These are phyloP conservation scores for Coemansia guatemalensis DNA, from an alignment of 192 early-diverging fungal genomes.

Conservation along the genomic window DNA sequence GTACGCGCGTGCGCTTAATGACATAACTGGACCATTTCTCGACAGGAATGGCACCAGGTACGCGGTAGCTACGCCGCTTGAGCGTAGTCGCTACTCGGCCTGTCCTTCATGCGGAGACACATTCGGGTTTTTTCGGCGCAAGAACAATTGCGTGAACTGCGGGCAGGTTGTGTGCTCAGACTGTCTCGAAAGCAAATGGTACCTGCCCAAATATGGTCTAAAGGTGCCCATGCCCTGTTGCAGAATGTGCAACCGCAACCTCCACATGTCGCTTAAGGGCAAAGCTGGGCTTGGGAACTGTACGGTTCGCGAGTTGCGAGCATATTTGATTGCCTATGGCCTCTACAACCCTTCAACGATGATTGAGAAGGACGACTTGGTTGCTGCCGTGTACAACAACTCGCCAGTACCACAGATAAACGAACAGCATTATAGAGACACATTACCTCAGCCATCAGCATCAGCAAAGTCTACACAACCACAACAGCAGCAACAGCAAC, in stretches of 20 bases:
- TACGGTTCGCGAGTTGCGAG: constrained; percentile 40
- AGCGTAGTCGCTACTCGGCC: constrained; percentile 37
- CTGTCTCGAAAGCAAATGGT: constrained; percentile 44
- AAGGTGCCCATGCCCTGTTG: constrained; percentile 34
- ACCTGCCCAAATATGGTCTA: constrained; percentile 53
- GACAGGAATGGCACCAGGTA: constrained; percentile 29
- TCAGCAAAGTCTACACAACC: constrained; percentile 10
- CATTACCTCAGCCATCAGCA: constrained; percentile 34
- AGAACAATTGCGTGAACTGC: constrained; percentile 22
- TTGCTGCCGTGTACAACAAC: constrained; percentile 36
- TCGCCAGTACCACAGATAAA: constrained; percentile 46
- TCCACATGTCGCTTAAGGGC: constrained; percentile 38
- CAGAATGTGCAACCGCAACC: constrained; percentile 40
- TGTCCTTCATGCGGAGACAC: constrained; percentile 45
- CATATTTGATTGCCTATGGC: constrained; percentile 37
- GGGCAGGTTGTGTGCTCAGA: constrained; percentile 50
- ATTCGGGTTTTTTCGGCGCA: constrained; percentile 48
- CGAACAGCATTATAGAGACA: constrained; percentile 35
- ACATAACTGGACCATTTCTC: constrained; percentile 31
- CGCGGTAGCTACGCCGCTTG: constrained; percentile 28
- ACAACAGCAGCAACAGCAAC: constrained; percentile 2
- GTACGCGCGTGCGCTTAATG: constrained; percentile 18
- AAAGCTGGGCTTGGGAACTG: constrained; percentile 22
- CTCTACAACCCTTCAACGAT: constrained; percentile 38
- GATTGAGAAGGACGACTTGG: constrained; percentile 49